Conservation (phyloP, 805 yeast genomes). For the Yarrowia alimentaria region DNA sequence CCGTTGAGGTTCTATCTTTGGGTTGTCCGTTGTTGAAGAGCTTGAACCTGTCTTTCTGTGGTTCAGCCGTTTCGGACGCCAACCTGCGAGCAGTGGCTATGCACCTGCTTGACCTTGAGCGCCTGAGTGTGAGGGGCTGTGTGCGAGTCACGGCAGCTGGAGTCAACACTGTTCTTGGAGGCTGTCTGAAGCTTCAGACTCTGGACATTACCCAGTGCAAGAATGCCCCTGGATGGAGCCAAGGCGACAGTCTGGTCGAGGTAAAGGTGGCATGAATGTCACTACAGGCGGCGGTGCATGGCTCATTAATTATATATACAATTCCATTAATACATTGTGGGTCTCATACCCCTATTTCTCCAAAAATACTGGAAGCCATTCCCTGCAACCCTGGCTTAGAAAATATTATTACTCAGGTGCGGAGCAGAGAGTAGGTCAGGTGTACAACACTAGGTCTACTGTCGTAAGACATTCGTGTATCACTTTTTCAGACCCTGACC, state of each 20-base stretch:
- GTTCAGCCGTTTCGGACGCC: slow-evolving; percentile 74
- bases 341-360: no score
- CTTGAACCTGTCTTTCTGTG: slow-evolving; percentile 69
- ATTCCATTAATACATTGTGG: no score
- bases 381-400: no score
- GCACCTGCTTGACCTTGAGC: slow-evolving; percentile 50
- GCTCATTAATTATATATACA: no score
- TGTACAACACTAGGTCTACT: no score
- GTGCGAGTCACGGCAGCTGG: slow-evolving; percentile 76
- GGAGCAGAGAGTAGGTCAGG: no score
- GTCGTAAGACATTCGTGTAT: no score
- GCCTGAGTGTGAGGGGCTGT: slow-evolving; percentile 63
- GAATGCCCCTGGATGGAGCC: slow-evolving; percentile 42
- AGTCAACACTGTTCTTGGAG: slow-evolving; percentile 62
- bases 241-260: slow-evolving; percentile 4
- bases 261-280: slow-evolving; percentile 3
- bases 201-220: slow-evolving; percentile 71
- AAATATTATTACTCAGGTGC: no score
- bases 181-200: slow-evolving; percentile 51
- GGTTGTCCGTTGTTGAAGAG: slow-evolving; percentile 58
- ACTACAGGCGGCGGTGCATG: no score
- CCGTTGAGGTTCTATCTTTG: slow-evolving; percentile 62
- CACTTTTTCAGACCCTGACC: no score
- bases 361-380: no score
- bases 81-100: slow-evolving; percentile 60